Conservation (phyloP, 768 basidiomycete species). For the Mycena belliarum region DNA sequence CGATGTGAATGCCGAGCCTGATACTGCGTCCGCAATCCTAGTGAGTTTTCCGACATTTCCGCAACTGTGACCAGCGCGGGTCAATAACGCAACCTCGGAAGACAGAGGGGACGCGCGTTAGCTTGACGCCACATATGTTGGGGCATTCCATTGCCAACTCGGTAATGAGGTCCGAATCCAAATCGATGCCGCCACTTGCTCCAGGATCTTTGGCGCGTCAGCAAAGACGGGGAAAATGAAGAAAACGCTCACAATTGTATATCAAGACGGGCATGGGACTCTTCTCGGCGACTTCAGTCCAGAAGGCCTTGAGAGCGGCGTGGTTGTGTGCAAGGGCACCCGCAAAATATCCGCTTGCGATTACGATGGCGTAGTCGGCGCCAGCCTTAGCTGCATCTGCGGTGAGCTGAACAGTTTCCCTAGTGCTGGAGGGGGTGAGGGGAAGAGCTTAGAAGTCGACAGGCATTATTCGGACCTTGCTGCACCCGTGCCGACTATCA, state of each 20-base stretch:
- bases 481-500: slow-evolving; percentile 82
- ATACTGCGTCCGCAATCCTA: slow-evolving; percentile 71
- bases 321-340: slow-evolving; percentile 64
- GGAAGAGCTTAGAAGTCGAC: neutral
- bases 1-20: slow-evolving; percentile 53
- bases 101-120: slow-evolving; percentile 60
- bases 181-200: slow-evolving; percentile 85
- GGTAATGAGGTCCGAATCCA: slow-evolving; percentile 85
- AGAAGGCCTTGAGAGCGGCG: slow-evolving; percentile 77
- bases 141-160: slow-evolving; percentile 76
- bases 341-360: slow-evolving; percentile 85
- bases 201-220: slow-evolving; percentile 63
- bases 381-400: slow-evolving; percentile 81
- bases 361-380: slow-evolving; percentile 85
- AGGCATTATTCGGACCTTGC: slow-evolving; percentile 31
- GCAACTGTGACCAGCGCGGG: slow-evolving; percentile 50
- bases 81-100: neutral
- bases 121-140: slow-evolving; percentile 85
- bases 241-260: slow-evolving; percentile 71
- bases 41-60: slow-evolving; percentile 92
- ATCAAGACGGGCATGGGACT: slow-evolving; percentile 87
- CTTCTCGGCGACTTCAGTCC: slow-evolving; percentile 71
- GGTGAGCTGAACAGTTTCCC: slow-evolving; percentile 76
- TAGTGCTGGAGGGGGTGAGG: slow-evolving; percentile 50
- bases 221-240: slow-evolving; percentile 1